Conservation (phyloP, 2,329 filamentous ascomycete genomes). For the Alternaria atra region DNA sequence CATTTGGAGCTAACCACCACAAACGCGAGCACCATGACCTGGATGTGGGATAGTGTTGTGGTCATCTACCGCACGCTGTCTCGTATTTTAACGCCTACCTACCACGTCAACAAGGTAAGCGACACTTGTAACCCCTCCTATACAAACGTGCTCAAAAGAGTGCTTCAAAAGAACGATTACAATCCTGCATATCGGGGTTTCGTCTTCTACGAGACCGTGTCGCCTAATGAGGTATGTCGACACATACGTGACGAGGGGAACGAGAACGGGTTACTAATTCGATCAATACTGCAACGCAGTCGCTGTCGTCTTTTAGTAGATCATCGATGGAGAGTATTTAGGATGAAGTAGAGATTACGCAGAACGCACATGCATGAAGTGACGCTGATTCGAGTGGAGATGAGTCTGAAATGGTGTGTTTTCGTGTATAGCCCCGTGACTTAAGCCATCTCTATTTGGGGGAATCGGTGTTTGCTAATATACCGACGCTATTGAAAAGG, state of each 20-base stretch:
- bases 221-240: neutral
- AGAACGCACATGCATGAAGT: neutral
- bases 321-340: neutral
- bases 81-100: neutral
- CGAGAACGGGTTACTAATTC: too few relatives aligned
- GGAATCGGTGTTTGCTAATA: neutral
- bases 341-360: neutral
- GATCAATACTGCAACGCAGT: too few relatives aligned
- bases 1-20: too few relatives aligned
- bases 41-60: neutral
- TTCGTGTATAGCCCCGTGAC: neutral
- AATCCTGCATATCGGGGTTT: neutral
- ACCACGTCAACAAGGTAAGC: neutral
- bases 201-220: neutral
- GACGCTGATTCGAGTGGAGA: neutral
- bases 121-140: too few relatives aligned
- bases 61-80: neutral
- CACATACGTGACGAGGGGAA: too few relatives aligned
- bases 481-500: neutral
- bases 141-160: too few relatives aligned
- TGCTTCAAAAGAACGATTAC: neutral
- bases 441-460: neutral
- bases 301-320: conserved; percentile 7
- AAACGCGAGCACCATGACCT: neutral
- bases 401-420: too few relatives aligned